Conservation (phyloP, 176 grass and related monocot species). For the Oryza glumipatula region DNA sequence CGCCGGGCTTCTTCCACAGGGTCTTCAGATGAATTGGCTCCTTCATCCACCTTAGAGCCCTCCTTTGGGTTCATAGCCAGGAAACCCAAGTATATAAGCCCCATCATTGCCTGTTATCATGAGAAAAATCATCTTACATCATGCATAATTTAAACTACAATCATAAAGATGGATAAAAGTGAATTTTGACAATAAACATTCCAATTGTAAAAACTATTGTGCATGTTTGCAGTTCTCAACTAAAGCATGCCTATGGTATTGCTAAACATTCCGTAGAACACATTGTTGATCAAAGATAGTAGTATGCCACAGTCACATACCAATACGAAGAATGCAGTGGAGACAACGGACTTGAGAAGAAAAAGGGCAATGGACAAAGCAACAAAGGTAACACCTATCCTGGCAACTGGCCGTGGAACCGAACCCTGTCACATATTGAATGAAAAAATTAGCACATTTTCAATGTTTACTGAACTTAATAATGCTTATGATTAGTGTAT, state of each 20-base stretch:
- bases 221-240: neutral
- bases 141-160: neutral
- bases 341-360: conserved; percentile 77
- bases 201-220: neutral
- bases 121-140: neutral
- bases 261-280: neutral
- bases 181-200: neutral
- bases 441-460: neutral
- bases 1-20: conserved; percentile 74
- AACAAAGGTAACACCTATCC: conserved; percentile 61
- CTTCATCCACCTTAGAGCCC: conserved; percentile 42
- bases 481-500: neutral
- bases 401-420: conserved; percentile 84
- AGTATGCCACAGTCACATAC: conserved; percentile 20
- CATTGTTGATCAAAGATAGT: neutral
- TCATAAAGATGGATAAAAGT: neutral
- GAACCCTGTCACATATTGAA: conserved; percentile 52
- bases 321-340: conserved; percentile 79
- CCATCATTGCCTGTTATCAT: conserved; percentile 77
- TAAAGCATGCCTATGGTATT: neutral
- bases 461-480: neutral
- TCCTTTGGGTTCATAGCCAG: conserved; percentile 75
- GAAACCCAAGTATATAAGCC: conserved; percentile 83
- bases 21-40: conserved; percentile 51
- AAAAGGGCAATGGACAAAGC: conserved; percentile 53